Evolutionary conservation across 306 rosid species (phyloP).

Genomic region (Trifolium pratense): DNA sequence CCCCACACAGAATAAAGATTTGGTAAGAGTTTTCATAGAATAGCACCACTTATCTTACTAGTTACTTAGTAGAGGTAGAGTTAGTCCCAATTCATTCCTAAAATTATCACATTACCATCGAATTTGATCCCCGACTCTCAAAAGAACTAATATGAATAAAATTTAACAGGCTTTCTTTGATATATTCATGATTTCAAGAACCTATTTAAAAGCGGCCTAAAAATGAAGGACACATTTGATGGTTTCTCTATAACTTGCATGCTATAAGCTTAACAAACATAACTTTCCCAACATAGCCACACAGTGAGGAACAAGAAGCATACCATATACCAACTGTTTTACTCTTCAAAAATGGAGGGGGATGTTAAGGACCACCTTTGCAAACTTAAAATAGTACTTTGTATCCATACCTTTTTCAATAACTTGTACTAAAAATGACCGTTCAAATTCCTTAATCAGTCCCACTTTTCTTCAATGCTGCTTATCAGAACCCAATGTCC

Average conservation of each 20-base stretch:
- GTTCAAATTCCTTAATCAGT: conserved; percentile 23
- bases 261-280: conserved; percentile 78
- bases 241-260: conserved; percentile 29
- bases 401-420: conserved; percentile 23
- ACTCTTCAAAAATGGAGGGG: conserved; percentile 68
- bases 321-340: conserved; percentile 90
- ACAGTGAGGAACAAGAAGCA: conserved; percentile 79
- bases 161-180: too few species aligned
- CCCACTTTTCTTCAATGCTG: conserved; percentile 15
- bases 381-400: conserved; percentile 19
- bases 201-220: too few species aligned
- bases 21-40: too few species aligned
- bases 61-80: too few species aligned
- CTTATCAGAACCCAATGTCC: neutral
- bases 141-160: too few species aligned
- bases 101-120: too few species aligned
- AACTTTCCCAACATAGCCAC: conserved; percentile 71
- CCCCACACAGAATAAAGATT: too few species aligned
- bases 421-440: conserved; percentile 34
- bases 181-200: too few species aligned
- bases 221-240: too few species aligned
- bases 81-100: too few species aligned
- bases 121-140: too few species aligned
- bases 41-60: too few species aligned
- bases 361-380: conserved; percentile 4